These are phyloP conservation scores for Heritiera fomes DNA, from an alignment of 345 rosid genomes.

Conservation along the genomic window DNA sequence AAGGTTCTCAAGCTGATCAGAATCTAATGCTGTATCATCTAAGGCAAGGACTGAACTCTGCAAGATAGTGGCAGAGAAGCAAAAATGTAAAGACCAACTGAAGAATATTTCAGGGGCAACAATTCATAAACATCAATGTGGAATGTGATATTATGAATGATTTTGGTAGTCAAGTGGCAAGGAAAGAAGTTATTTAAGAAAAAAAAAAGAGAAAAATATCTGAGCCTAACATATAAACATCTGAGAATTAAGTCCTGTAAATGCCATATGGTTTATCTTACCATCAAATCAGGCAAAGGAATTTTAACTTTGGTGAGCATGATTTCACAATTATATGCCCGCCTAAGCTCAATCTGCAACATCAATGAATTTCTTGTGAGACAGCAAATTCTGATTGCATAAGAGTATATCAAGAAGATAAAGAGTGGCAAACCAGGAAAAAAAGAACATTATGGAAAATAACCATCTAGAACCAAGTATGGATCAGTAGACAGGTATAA, in stretches of 20 bases:
- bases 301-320: constrained; percentile 95
- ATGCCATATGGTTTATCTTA: constrained; percentile 34
- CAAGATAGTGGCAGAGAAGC: constrained; percentile 28
- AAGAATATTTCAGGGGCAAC: constrained; percentile 8
- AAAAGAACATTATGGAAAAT: background rate
- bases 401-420: constrained; percentile 8
- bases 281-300: constrained; percentile 77
- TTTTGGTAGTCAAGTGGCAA: background rate
- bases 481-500: background rate
- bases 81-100: constrained; percentile 20
- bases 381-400: constrained; percentile 19
- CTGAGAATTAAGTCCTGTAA: background rate
- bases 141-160: background rate
- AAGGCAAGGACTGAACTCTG: constrained; percentile 76
- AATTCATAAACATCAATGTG: background rate
- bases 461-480: background rate
- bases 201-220: background rate
- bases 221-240: background rate
- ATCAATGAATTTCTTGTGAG: constrained; percentile 36
- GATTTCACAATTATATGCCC: constrained; percentile 96
- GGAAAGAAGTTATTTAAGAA: constrained; percentile 15
- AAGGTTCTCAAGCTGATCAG: constrained; percentile 82
- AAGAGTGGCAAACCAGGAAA: background rate
- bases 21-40: constrained; percentile 74
- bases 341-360: constrained; percentile 86